Percentiles rank a stretch among this genome's conserved stretches.
Conservation (phyloP, 768 basidiomycete genomes). For the Exidia glandulosa region DNA sequence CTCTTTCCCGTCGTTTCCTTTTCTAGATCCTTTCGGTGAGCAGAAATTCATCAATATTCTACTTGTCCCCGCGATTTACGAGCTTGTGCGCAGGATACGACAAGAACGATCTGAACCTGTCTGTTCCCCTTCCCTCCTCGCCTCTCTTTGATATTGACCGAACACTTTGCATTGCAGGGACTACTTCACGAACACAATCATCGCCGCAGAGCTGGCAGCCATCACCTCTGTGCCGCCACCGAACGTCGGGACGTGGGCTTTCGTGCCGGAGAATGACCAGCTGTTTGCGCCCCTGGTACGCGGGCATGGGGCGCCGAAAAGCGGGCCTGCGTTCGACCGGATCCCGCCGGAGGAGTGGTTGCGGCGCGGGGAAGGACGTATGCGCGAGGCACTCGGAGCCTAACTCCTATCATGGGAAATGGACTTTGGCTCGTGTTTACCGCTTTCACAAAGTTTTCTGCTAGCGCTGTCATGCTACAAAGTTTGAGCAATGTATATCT, state of each 20-base stretch:
- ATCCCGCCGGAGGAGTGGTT: constrained; percentile 49
- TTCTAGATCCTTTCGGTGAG: constrained; percentile 37
- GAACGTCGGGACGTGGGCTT: constrained; percentile 48
- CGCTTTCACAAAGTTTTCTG: too few relatives aligned
- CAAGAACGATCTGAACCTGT: constrained; percentile 52
- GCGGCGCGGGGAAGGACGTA: constrained; percentile 31
- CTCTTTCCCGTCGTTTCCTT: not conserved
- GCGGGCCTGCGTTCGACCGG: constrained; percentile 23
- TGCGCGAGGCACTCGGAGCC: constrained; percentile 19
- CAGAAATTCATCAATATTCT: not conserved
- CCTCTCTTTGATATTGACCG: constrained; percentile 1
- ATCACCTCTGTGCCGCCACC: constrained; percentile 49
- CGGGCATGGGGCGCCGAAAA: constrained; percentile 11
- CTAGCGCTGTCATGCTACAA: too few relatives aligned
- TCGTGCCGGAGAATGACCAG: constrained; percentile 46
- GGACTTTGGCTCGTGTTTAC: too few relatives aligned
- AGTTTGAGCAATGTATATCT: too few relatives aligned
- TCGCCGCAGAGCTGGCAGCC: constrained; percentile 52
- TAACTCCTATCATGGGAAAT: too few relatives aligned
- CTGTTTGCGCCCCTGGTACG: constrained; percentile 27
- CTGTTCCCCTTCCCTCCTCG: constrained; percentile 12
- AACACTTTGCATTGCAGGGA: constrained; percentile 41
- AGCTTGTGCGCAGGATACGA: constrained; percentile 32
- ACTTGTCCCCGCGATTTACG: not conserved
- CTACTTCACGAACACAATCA: constrained; percentile 60